Evolutionary conservation across 148 eudicot genomes (phyloP).

Genomic region (Camellia japonica): DNA sequence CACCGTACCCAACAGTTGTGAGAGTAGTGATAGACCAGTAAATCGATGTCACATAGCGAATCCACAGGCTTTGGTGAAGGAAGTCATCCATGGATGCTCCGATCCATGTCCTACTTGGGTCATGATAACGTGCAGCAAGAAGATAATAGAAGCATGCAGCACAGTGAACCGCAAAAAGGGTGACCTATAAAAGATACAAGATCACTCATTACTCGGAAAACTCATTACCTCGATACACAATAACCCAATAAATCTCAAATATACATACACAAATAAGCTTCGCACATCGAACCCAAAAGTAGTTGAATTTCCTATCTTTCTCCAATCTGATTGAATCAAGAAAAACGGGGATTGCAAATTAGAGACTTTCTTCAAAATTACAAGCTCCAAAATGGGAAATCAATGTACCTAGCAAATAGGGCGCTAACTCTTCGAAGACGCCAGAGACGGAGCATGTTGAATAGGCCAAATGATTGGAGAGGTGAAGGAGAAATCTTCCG

Average conservation of each 20-base stretch:
- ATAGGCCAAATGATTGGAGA: conserved; percentile 50
- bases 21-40: conserved; percentile 95
- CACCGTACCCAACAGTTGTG: conserved; percentile 84
- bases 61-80: conserved; percentile 51
- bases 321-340: conserved; percentile 47
- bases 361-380: no score
- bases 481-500: neutral
- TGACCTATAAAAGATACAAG: conserved; percentile 41
- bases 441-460: conserved; percentile 92
- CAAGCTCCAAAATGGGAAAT: no score
- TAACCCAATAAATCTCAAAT: neutral
- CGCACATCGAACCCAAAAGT: conserved; percentile 59
- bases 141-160: conserved; percentile 77
- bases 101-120: conserved; percentile 67
- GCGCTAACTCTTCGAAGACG: conserved; percentile 78
- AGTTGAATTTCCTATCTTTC: conserved; percentile 67
- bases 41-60: conserved; percentile 61
- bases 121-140: conserved; percentile 61
- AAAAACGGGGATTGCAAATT: conserved; percentile 1
- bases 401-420: conserved; percentile 57
- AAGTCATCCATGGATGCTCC: conserved; percentile 51
- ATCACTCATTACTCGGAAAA: neutral
- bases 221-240: neutral
- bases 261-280: conserved; percentile 66
- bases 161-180: conserved; percentile 76